Conservation (phyloP, 176 grass and related monocot genomes). For the Bothriochloa decipiens region DNA sequence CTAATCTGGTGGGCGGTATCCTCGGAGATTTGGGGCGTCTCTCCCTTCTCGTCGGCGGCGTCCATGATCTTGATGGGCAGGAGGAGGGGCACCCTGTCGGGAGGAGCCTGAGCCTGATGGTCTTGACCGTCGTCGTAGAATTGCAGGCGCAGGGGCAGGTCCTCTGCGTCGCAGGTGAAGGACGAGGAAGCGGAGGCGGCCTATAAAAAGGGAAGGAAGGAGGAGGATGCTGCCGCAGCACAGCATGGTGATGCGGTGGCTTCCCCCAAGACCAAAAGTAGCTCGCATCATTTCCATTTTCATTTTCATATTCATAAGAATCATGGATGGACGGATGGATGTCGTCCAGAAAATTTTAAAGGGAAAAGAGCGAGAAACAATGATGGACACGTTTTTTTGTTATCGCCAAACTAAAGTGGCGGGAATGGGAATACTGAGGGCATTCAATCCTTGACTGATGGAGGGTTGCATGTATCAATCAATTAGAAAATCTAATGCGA, state of each 20-base stretch:
- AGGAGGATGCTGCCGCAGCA: neutral
- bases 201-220: slow-evolving; percentile 30
- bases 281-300: neutral
- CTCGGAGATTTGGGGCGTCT: slow-evolving; percentile 30
- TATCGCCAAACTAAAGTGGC: neutral
- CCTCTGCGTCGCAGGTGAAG: neutral
- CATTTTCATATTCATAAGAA: neutral
- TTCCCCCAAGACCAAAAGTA: slow-evolving; percentile 26
- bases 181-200: neutral
- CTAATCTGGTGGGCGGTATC: slow-evolving; percentile 64
- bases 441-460: too few species aligned
- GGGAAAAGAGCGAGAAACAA: too few species aligned
- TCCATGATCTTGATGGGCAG: slow-evolving; percentile 38
- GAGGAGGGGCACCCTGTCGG: slow-evolving; percentile 17
- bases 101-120: neutral
- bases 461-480: neutral
- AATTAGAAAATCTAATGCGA: neutral
- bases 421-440: too few species aligned
- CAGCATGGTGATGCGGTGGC: neutral
- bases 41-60: slow-evolving; percentile 34
- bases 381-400: neutral
- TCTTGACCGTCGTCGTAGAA: neutral
- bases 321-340: too few species aligned
- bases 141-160: neutral
- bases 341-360: neutral